Conservation (phyloP, 371 early-diverging fungal genomes). For the Mucor saturninus region DNA sequence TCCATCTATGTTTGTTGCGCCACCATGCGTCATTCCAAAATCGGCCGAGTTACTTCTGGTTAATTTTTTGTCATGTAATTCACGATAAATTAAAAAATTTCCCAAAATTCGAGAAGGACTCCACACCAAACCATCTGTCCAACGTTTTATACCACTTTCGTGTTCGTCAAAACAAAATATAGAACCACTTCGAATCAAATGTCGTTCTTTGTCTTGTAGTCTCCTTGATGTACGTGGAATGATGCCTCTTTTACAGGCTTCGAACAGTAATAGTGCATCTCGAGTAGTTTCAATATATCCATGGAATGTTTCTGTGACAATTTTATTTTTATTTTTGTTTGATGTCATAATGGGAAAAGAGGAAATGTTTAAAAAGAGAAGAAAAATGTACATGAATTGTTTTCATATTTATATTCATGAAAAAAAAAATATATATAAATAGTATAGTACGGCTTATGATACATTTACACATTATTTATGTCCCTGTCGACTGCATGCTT, state of each 20-base stretch:
- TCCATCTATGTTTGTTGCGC: not conserved
- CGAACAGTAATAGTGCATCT: slow-evolving; percentile 72
- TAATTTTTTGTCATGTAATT: slow-evolving; percentile 49
- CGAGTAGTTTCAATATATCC: slow-evolving; percentile 61
- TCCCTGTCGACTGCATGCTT: not conserved
- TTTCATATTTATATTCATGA: not conserved
- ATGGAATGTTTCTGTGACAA: slow-evolving; percentile 37
- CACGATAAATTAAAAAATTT: slow-evolving; percentile 62
- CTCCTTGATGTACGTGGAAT: slow-evolving; percentile 65
- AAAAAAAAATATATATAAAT: slow-evolving; percentile 2
- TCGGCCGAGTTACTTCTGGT: slow-evolving; percentile 19
- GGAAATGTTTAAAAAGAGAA: not conserved
- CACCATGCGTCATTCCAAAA: not conserved
- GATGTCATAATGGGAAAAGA: not conserved
- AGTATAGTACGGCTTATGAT: not conserved
- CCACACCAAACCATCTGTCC: slow-evolving; percentile 73
- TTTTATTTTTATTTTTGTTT: slow-evolving; percentile 3
- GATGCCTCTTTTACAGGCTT: slow-evolving; percentile 64
- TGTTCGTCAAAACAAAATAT: slow-evolving; percentile 75
- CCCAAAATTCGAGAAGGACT: slow-evolving; percentile 65
- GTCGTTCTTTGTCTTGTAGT: slow-evolving; percentile 64
- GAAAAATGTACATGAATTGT: not conserved
- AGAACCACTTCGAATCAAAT: slow-evolving; percentile 63
- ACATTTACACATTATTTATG: not conserved
- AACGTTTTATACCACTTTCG: slow-evolving; percentile 70